Evolutionary conservation across 2,329 filamentous ascomycete species (phyloP).

Genomic region (Cadophora malorum): DNA sequence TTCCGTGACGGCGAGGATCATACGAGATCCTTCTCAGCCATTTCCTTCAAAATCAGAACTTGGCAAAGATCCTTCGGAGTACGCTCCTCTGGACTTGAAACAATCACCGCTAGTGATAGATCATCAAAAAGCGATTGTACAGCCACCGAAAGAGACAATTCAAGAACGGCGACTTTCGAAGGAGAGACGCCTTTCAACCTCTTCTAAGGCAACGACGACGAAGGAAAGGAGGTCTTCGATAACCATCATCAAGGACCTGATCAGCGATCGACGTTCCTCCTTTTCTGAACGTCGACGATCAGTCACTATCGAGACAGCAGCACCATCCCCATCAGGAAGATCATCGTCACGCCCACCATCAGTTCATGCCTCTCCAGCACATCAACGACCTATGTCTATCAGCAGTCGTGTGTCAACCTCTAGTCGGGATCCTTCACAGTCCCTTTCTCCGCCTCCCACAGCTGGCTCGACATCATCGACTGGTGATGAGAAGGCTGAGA

Average conservation of each 20-base stretch:
- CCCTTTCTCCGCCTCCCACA: constrained; percentile 48
- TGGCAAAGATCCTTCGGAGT: constrained; percentile 50
- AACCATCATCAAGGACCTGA: constrained; percentile 59
- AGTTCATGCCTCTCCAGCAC: constrained; percentile 51
- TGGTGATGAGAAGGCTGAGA: constrained; percentile 57
- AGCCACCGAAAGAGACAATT: constrained; percentile 51
- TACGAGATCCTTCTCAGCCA: constrained; percentile 65
- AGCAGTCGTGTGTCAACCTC: constrained; percentile 61
- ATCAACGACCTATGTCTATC: constrained; percentile 68
- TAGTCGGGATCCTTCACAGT: constrained; percentile 36
- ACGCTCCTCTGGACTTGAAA: constrained; percentile 58
- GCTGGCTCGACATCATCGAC: constrained; percentile 49
- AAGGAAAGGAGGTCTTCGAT: constrained; percentile 62
- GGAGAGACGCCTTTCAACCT: constrained; percentile 38
- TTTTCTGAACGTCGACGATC: constrained; percentile 53
- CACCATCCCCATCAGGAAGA: constrained; percentile 48
- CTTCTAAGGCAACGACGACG: constrained; percentile 35
- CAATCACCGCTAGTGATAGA: constrained; percentile 66
- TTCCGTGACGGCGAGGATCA: constrained; percentile 86
- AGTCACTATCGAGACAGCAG: constrained; percentile 52
- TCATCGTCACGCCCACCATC: constrained; percentile 55
- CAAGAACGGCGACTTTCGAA: constrained; percentile 56
- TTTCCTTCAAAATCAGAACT: constrained; percentile 52
- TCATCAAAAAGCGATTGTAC: constrained; percentile 52
- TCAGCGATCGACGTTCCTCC: constrained; percentile 63